Evolutionary conservation across 768 basidiomycete genomes (phyloP).

Genomic region (Asterophora lycoperdoides): DNA sequence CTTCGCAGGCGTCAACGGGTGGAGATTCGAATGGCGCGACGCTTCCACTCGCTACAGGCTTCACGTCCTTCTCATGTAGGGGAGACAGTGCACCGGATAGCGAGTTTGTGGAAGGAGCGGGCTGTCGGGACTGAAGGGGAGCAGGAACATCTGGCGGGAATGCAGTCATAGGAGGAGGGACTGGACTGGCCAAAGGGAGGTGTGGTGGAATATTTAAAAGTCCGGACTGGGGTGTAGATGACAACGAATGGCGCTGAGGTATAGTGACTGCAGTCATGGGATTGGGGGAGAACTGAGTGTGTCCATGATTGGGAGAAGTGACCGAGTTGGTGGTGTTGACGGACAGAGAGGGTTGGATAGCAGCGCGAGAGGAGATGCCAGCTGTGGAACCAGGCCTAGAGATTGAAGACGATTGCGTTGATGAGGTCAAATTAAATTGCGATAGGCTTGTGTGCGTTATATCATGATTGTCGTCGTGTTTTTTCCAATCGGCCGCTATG

Average conservation of each 20-base stretch:
- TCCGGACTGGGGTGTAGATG: background rate
- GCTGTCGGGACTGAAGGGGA: background rate
- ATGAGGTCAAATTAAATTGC: conserved; percentile 1
- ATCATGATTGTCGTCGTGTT: background rate
- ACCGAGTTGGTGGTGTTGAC: background rate
- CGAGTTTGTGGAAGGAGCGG: background rate
- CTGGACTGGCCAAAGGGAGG: background rate
- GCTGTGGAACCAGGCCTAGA: conserved; percentile 2
- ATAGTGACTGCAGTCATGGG: conserved; percentile 6
- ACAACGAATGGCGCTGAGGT: conserved; percentile 1
- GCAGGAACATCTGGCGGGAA: background rate
- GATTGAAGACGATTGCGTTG: background rate
- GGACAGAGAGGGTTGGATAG: conserved; percentile 3
- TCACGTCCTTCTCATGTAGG: background rate
- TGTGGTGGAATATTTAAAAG: background rate
- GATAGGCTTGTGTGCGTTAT: background rate
- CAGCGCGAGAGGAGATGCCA: conserved; percentile 1
- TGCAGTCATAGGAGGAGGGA: background rate
- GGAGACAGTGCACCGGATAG: background rate
- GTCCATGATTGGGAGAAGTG: background rate
- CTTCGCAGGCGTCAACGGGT: background rate
- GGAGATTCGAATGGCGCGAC: background rate
- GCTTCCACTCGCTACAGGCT: background rate
- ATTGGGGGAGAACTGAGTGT: conserved; percentile 1
- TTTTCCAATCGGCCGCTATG: background rate